Percentiles rank a stretch among this genome's conserved stretches.
Evolutionary conservation across 192 early-diverging fungal species (phyloP).

Genomic region (Podila epigama): DNA sequence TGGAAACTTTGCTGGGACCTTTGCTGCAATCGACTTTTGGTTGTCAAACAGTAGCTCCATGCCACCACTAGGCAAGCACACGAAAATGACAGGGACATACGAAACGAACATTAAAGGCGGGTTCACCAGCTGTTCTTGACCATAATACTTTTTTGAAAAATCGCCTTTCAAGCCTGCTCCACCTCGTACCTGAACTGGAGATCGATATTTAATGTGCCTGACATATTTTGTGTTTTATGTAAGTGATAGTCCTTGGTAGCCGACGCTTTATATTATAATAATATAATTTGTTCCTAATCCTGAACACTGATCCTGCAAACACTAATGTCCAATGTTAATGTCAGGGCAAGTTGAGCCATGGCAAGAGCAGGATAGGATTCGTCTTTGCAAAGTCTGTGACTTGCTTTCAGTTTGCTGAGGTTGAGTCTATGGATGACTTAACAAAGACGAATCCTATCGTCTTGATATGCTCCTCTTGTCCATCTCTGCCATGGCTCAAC

Average conservation of each 20-base stretch:
- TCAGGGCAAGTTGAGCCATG: too few relatives aligned
- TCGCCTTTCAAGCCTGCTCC: not conserved
- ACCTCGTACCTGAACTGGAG: slow-evolving; percentile 42
- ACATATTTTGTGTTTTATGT: not conserved
- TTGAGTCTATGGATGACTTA: not conserved
- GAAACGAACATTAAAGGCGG: too few relatives aligned
- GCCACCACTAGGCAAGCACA: slow-evolving; percentile 71
- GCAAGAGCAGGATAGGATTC: too few relatives aligned
- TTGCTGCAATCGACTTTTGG: slow-evolving; percentile 62
- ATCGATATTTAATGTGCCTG: slow-evolving; percentile 17
- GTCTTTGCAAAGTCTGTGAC: too few relatives aligned
- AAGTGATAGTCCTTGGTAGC: too few relatives aligned
- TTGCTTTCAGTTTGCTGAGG: too few relatives aligned
- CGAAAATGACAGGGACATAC: not conserved
- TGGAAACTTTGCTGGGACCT: slow-evolving; percentile 53
- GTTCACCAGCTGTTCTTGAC: not conserved
- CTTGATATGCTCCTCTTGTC: not conserved
- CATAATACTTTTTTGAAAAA: not conserved
- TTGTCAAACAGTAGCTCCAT: slow-evolving; percentile 93
- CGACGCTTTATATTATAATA: too few relatives aligned
- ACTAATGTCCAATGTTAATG: too few relatives aligned
- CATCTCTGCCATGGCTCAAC: not conserved
- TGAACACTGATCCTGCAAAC: too few relatives aligned
- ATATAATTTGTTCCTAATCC: too few relatives aligned
- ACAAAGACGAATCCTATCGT: slow-evolving; percentile 17